Evolutionary conservation across 2,329 filamentous ascomycete genomes (phyloP).

Genomic region (Ophiognomonia clavigignenti-juglandacearum): DNA sequence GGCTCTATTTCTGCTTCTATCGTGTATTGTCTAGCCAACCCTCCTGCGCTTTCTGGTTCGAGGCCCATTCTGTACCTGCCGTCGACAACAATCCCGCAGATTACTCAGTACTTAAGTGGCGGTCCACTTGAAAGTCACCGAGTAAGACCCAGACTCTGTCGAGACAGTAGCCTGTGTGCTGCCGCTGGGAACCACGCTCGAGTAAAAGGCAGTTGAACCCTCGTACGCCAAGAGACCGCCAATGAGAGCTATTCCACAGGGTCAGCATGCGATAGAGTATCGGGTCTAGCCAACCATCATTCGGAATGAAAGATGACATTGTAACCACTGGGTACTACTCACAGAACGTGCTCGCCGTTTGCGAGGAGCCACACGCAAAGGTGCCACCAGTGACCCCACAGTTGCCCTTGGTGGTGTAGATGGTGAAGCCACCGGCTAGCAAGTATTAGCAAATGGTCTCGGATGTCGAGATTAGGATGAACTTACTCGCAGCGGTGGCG

Average conservation of each 20-base stretch:
- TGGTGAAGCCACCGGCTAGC: constrained; percentile 44
- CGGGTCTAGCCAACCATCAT: neutral
- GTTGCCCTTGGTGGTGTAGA: constrained; percentile 52
- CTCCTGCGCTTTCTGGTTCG: neutral
- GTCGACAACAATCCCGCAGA: neutral
- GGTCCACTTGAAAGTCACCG: constrained; percentile 10
- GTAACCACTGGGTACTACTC: too few relatives aligned
- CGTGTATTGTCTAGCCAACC: neutral
- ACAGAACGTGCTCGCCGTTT: constrained; percentile 2
- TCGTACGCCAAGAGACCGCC: constrained; percentile 7
- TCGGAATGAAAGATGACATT: neutral
- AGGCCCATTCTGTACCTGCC: neutral
- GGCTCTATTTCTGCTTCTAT: too few relatives aligned
- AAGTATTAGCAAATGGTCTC: neutral
- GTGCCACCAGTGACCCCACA: constrained; percentile 51
- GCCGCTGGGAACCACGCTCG: constrained; percentile 3
- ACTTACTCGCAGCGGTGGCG: constrained; percentile 35
- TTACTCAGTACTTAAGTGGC: neutral
- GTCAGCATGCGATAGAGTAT: neutral
- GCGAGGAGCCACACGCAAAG: constrained; percentile 48
- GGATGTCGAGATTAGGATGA: neutral
- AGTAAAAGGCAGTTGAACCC: constrained; percentile 8
- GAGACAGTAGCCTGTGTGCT: neutral
- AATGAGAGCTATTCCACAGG: neutral
- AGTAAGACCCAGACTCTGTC: neutral